These are phyloP conservation scores for Hypoxylon fuscum DNA, from an alignment of 495 filamentous ascomycete species.

Conservation along the genomic window DNA sequence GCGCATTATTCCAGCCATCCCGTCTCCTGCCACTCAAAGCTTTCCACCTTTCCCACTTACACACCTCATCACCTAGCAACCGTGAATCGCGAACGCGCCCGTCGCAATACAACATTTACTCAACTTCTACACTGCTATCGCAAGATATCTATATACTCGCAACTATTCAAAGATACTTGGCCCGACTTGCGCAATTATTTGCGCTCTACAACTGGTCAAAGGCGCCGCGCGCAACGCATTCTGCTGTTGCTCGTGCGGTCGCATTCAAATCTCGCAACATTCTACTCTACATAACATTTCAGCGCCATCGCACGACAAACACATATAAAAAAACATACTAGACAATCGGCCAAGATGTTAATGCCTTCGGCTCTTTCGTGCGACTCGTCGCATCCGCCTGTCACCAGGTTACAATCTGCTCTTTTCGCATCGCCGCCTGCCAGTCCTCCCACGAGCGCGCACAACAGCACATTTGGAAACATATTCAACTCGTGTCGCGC, in stretches of 20 bases:
- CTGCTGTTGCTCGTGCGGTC: constrained; percentile 21
- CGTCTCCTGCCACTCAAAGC: constrained; percentile 36
- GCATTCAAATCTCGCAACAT: constrained; percentile 23
- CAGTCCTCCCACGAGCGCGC: constrained; percentile 67
- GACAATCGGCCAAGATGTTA: constrained; percentile 59
- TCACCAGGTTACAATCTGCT: constrained; percentile 61
- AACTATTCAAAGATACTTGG: constrained; percentile 1
- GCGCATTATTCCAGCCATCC: constrained; percentile 45
- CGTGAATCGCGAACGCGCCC: constrained; percentile 24
- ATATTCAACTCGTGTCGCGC: constrained; percentile 75
- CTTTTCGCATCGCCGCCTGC: constrained; percentile 70
- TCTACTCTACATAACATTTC: constrained; percentile 2
- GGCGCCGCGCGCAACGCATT: constrained; percentile 27
- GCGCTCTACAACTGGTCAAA: background rate
- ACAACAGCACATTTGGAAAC: constrained; percentile 62
- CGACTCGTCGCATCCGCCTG: constrained; percentile 65
- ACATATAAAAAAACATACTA: background rate
- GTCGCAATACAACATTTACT: constrained; percentile 22
- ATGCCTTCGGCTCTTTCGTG: constrained; percentile 76
- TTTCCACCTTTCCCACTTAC: constrained; percentile 22
- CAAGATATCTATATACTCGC: constrained; percentile 1
- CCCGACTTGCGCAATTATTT: constrained; percentile 6
- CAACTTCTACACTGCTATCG: constrained; percentile 10
- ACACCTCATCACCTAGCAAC: constrained; percentile 35
- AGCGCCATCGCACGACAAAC: constrained; percentile 10